Conservation (phyloP, 1,284 basidiomycete genomes). For the Microbotryum scabiosae region DNA sequence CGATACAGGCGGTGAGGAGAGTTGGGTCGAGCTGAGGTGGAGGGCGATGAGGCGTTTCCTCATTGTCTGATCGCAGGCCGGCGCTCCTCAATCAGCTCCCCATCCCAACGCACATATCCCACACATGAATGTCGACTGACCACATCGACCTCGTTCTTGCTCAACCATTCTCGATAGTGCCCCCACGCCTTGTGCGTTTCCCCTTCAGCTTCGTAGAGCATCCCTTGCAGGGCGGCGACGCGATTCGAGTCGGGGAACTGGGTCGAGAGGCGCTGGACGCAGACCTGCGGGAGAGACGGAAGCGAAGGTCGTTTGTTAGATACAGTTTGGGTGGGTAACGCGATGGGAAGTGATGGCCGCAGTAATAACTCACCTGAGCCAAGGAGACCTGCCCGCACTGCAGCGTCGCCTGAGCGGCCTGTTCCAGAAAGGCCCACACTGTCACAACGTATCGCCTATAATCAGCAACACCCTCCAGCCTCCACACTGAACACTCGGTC, state of each 20-base stretch:
- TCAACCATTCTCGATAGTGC: conserved; percentile 61
- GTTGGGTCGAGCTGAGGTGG: conserved; percentile 9
- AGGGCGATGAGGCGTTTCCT: conserved; percentile 44
- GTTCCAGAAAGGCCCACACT: conserved; percentile 75
- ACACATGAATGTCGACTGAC: conserved; percentile 48
- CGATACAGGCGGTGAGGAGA: background rate
- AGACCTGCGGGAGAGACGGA: conserved; percentile 48
- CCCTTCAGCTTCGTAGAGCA: conserved; percentile 68
- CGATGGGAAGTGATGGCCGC: background rate
- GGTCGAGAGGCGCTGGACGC: conserved; percentile 56
- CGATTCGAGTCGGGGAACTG: conserved; percentile 77
- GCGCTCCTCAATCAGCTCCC: background rate
- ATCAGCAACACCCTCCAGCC: too few species aligned
- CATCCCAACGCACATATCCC: too few species aligned
- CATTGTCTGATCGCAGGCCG: conserved; percentile 49
- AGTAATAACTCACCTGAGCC: conserved; percentile 60
- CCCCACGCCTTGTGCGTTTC: conserved; percentile 47
- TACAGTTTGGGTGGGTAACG: background rate
- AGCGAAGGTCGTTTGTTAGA: too few species aligned
- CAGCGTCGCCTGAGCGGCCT: conserved; percentile 74
- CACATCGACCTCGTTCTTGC: conserved; percentile 62
- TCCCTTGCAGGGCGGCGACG: conserved; percentile 72
- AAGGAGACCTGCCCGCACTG: conserved; percentile 69
- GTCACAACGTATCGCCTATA: too few species aligned
- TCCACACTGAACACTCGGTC: background rate